Percentiles rank a stretch among this genome's conserved stretches.
These are phyloP conservation scores for Cytospora chrysosperma DNA, from an alignment of 2,329 filamentous ascomycete species.

Conservation along the genomic window DNA sequence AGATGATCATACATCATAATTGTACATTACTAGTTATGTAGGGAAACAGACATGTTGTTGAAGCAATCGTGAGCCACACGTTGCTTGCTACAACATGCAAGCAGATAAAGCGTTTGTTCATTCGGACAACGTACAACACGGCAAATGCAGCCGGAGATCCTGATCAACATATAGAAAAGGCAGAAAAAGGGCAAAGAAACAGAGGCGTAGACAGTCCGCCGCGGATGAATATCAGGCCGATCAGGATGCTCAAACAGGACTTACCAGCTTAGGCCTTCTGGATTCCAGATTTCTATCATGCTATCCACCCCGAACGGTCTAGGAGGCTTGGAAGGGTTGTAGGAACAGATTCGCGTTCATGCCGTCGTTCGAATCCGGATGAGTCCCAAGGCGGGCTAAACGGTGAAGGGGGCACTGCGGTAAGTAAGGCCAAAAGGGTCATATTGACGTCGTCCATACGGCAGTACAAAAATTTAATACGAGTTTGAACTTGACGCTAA, in stretches of 20 bases:
- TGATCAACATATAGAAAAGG: not conserved
- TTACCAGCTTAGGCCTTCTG: too few species aligned
- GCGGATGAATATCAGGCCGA: not conserved
- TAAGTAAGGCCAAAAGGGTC: not conserved
- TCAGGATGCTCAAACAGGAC: not conserved
- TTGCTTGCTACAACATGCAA: not conserved
- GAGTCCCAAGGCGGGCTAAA: not conserved
- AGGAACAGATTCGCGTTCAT: too few species aligned
- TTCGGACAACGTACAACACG: not conserved
- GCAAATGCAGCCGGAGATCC: not conserved
- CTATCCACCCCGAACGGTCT: not conserved
- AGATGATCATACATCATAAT: not conserved
- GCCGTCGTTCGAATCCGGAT: not conserved
- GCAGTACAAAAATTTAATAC: not conserved
- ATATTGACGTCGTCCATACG: constrained; percentile 4
- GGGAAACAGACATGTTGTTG: too few species aligned
- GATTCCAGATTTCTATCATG: not conserved
- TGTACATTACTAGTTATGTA: too few species aligned
- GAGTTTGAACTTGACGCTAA: not conserved
- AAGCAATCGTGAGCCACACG: not conserved
- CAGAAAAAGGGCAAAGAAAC: not conserved
- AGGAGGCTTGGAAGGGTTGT: not conserved
- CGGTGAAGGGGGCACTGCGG: not conserved
- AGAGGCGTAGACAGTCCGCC: not conserved
- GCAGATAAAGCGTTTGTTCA: not conserved